A percentile compares a stretch with the other conserved stretches of the same genome.
These are phyloP conservation scores for Dissophora globulifera DNA, from an alignment of 192 early-diverging fungal species.

Conservation along the genomic window DNA sequence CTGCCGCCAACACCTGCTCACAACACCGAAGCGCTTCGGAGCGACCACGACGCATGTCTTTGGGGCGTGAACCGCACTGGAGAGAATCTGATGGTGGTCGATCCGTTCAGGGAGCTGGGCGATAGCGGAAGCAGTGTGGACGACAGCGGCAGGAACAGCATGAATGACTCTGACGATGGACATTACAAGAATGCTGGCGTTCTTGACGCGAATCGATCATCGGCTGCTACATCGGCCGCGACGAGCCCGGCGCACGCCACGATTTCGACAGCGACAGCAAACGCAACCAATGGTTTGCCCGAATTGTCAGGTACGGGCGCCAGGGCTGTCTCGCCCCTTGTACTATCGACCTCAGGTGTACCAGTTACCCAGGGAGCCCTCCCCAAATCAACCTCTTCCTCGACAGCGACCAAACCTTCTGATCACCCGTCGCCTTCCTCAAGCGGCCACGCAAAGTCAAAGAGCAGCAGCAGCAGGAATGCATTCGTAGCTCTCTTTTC, in stretches of 20 bases:
- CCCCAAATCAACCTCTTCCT: conserved; percentile 14
- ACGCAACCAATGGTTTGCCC: not conserved
- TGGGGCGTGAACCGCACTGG: conserved; percentile 24
- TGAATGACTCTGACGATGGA: conserved; percentile 29
- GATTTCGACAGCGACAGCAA: not conserved
- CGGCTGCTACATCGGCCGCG: not conserved
- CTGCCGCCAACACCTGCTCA: conserved; percentile 48
- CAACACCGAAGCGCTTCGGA: conserved; percentile 45
- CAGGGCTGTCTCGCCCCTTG: too few species aligned
- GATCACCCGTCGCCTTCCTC: not conserved
- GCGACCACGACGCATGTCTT: conserved; percentile 33
- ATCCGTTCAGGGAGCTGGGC: conserved; percentile 50
- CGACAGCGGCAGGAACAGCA: conserved; percentile 40
- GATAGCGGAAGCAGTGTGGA: conserved; percentile 25
- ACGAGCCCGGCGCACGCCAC: not conserved
- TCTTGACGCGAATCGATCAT: not conserved
- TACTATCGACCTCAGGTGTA: too few species aligned
- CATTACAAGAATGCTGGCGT: conserved; percentile 4
- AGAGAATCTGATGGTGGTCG: conserved; percentile 40
- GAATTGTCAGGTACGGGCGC: not conserved
- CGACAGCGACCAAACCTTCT: conserved; percentile 1
- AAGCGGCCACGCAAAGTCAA: conserved; percentile 35
- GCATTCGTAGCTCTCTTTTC: conserved; percentile 32
- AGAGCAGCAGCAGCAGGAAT: conserved; percentile 31
- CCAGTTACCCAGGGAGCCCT: not conserved